A percentile compares a stretch with the other conserved stretches of the same genome.
Conservation (phyloP, 139 green algal genomes). For the Pleodorina starrii region DNA sequence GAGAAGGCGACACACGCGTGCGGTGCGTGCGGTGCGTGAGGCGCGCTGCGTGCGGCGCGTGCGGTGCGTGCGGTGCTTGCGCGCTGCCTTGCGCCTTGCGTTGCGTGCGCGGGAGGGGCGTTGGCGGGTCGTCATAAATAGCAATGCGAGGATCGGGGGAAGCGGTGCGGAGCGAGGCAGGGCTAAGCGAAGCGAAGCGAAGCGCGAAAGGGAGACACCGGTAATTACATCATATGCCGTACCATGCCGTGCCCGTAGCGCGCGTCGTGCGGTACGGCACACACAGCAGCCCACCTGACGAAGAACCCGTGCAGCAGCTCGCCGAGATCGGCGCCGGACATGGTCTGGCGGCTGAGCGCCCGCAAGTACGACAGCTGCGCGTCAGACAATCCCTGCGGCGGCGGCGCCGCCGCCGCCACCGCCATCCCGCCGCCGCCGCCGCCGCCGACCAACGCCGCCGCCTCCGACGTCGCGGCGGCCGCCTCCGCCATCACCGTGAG, state of each 20-base stretch:
- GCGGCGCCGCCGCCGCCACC: background rate
- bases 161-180: background rate
- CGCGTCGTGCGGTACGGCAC: background rate
- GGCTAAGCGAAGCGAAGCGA: background rate
- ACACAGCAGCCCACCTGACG: conserved; percentile 31
- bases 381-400: background rate
- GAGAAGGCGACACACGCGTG: background rate
- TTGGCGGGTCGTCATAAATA: background rate
- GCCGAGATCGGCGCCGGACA: conserved; percentile 64
- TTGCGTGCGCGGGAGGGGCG: background rate
- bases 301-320: conserved; percentile 77
- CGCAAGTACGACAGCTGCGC: conserved; percentile 27
- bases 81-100: conserved; percentile 12
- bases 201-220: background rate
- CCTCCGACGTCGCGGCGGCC: background rate
- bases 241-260: background rate
- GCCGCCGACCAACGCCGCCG: background rate
- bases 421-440: background rate
- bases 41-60: conserved; percentile 8
- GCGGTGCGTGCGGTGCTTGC: background rate
- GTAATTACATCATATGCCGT: background rate
- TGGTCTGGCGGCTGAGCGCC: background rate
- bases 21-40: background rate
- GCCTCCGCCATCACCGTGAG: conserved; percentile 8
- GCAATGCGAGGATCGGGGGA: background rate